Evolutionary conservation across 306 rosid genomes (phyloP).

Genomic region (Quercus mongolica): DNA sequence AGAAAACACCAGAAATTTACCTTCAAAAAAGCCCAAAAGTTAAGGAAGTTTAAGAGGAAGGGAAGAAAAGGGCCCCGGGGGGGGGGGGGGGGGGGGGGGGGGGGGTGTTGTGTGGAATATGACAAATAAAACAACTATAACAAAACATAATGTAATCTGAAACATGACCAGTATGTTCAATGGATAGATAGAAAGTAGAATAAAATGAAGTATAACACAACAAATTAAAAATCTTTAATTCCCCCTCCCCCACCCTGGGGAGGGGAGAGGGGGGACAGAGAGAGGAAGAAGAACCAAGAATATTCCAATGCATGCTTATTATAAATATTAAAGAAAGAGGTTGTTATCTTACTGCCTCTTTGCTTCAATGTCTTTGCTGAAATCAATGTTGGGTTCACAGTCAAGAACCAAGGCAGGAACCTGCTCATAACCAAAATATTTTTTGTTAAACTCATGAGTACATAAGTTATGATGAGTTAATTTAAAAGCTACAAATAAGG

Average conservation of each 20-base stretch:
- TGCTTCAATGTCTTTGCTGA: constrained; percentile 90
- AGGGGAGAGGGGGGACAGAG: neutral
- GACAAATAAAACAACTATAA: neutral
- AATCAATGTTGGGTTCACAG: constrained; percentile 98
- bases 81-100: too few species aligned
- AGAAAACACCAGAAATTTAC: neutral
- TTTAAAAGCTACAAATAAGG: constrained; percentile 7
- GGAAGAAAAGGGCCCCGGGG: too few species aligned
- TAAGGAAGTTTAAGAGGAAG: neutral
- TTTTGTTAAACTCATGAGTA: neutral
- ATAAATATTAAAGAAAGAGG: constrained; percentile 15
- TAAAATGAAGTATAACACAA: neutral
- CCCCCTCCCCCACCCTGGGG: neutral
- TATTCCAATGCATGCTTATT: neutral
- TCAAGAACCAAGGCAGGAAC: constrained; percentile 98
- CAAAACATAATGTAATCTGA: neutral
- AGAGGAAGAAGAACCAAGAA: neutral
- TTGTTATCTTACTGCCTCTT: constrained; percentile 74
- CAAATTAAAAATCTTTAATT: neutral
- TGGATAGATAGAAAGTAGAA: neutral
- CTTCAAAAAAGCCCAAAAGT: neutral
- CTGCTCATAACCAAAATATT: constrained; percentile 38
- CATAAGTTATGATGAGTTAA: constrained; percentile 7
- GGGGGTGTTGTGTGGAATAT: too few species aligned
- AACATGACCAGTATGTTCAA: neutral